Percentiles rank a stretch among this genome's conserved stretches.
Evolutionary conservation across 176 grass and related monocot genomes (phyloP).

Genomic region (Aechmea fasciata): DNA sequence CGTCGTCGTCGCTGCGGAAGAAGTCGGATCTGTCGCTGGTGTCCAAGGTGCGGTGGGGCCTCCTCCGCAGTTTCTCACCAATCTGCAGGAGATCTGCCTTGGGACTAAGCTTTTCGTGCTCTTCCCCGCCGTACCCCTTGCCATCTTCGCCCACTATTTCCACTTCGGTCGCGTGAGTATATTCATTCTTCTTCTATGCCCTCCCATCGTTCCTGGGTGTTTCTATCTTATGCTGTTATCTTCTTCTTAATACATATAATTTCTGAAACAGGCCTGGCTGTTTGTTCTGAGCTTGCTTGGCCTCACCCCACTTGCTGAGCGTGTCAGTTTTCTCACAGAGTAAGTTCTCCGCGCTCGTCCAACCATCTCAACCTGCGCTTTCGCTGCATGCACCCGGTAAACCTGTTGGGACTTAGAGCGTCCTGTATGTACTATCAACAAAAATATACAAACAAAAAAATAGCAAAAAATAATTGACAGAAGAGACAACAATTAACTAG

Average conservation of each 20-base stretch:
- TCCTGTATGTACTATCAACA: no score
- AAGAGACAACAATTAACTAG: no score
- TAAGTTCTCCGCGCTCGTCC: constrained; percentile 13
- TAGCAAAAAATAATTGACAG: no score
- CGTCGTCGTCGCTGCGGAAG: constrained; percentile 71
- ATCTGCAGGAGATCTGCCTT: constrained; percentile 80
- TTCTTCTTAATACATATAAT: background rate
- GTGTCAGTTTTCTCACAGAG: constrained; percentile 98
- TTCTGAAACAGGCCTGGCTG: constrained; percentile 53
- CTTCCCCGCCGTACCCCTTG: constrained; percentile 60
- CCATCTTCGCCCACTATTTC: constrained; percentile 45
- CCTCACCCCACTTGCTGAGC: constrained; percentile 74
- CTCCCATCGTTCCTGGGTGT: no score
- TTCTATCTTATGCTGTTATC: no score
- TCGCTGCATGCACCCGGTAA: no score
- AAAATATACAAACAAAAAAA: no score
- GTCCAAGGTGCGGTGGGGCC: constrained; percentile 46
- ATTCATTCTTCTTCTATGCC: background rate
- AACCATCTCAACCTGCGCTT: no score
- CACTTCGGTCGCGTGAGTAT: constrained; percentile 33
- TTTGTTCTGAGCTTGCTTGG: constrained; percentile 67
- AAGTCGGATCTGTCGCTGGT: constrained; percentile 56
- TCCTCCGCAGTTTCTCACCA: constrained; percentile 44
- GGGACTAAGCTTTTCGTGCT: constrained; percentile 88
- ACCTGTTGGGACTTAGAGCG: no score